Base-by-base conservation (phyloP, 169 alveolate genomes). In the Cryptosporidium meleagridis region DNA sequence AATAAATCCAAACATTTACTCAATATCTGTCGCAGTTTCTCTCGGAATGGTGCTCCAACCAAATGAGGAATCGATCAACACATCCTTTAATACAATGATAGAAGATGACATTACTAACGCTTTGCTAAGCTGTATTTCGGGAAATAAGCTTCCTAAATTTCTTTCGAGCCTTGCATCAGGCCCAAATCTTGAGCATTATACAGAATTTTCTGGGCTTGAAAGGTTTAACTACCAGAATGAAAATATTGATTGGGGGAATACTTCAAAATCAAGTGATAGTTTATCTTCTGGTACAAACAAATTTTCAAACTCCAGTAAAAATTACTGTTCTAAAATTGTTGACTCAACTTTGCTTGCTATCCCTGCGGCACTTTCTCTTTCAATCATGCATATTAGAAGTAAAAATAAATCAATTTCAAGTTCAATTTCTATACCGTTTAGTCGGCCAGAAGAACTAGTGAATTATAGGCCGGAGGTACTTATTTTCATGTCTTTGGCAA, bases 381-480 rank as follows among this genome's bases (percentile, higher is more conserved):
- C 89, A 12, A 65, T 80, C 7, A 80, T 80, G 75, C 75, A 80
- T 41, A 61, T 80, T 9, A 41, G 37, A 23, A 80, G 75, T 48
- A 65, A 59, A 62, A 80, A 59, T 51, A 39, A 59, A 33, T 16
- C 39, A 1, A 80, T 80, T 61, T 80, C 89, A 29, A 44, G 29
- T 41, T 44, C 45, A 62, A 59, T 80, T 12, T 33, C 89, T 8
- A 80, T 80, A 59, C 89, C 89, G 6, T 80, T 29, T 41, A 33
- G 44, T 44, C 61, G 44, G 21, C 89, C 89, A 6, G 89, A 80
- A 45, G 73, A 80, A 14, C 69, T 80, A 7, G 65, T 65, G 12
- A 80, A 80, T 80, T 62, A 44, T 39, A 80, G 89, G 41, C 89
- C 89, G 3, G 89, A 80, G 37, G 44, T 39, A 26, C 75, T 80